Evolutionary conservation across 257 asterid genomes (phyloP).

Genomic region (Thymus mandschuricus): DNA sequence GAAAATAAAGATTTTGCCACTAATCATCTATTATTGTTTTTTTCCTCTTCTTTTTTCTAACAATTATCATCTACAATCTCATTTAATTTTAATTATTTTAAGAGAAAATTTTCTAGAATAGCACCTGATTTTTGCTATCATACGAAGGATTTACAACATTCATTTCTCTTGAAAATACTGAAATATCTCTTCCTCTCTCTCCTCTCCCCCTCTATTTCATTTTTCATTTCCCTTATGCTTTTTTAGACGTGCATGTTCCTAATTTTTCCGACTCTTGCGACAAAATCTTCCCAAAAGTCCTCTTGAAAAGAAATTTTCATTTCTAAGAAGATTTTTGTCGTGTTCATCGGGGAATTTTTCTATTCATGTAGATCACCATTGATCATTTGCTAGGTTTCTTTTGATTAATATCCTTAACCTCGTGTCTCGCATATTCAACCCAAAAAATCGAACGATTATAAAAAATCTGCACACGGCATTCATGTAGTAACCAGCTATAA

Average conservation of each 20-base stretch:
- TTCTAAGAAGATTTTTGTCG: not conserved
- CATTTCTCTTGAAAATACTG: conserved; percentile 17
- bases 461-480: not conserved
- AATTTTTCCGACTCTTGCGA: not conserved
- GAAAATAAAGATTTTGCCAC: too few relatives aligned
- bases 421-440: not conserved
- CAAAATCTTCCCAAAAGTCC: not conserved
- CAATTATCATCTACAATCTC: too few relatives aligned
- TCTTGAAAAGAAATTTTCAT: not conserved
- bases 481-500: not conserved
- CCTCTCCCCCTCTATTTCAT: not conserved
- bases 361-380: conserved; percentile 7
- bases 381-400: not conserved
- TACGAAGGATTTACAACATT: not conserved
- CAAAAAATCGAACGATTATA: not conserved
- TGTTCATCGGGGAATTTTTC: not conserved
- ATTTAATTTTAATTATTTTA: too few relatives aligned
- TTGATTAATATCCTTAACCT: not conserved
- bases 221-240: not conserved
- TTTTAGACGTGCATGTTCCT: not conserved
- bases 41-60: too few relatives aligned
- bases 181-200: conserved; percentile 4
- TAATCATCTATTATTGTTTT: too few relatives aligned
- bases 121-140: not conserved
- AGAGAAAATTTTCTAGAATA: too few relatives aligned